Conservation (phyloP, 495 filamentous ascomycete genomes). For the Halenospora varia region DNA sequence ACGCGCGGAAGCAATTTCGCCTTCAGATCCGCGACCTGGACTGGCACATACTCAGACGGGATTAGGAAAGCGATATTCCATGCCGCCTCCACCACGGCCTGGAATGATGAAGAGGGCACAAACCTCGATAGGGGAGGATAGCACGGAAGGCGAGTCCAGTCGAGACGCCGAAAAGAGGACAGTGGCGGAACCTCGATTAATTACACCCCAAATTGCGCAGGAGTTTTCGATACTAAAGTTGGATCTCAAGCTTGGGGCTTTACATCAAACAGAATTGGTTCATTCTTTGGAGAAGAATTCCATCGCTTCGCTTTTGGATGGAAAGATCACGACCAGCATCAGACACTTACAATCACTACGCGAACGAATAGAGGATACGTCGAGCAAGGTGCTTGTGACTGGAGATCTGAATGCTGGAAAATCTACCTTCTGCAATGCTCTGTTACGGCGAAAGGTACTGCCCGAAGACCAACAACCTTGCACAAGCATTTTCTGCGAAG, state of each 20-base stretch:
- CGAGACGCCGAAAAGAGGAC: slow-evolving; percentile 53
- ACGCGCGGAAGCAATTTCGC: slow-evolving; percentile 43
- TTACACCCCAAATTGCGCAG: slow-evolving; percentile 89
- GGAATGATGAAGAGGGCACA: slow-evolving; percentile 59
- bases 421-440: slow-evolving; percentile 96
- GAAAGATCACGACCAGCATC: slow-evolving; percentile 88
- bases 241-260: slow-evolving; percentile 81
- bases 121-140: slow-evolving; percentile 62
- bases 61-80: slow-evolving; percentile 31
- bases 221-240: slow-evolving; percentile 95
- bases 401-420: slow-evolving; percentile 97
- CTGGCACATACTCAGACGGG: slow-evolving; percentile 49
- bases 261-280: slow-evolving; percentile 86
- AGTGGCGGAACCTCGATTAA: slow-evolving; percentile 61
- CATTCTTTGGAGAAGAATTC: slow-evolving; percentile 94
- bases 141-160: slow-evolving; percentile 64
- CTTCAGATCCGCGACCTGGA: slow-evolving; percentile 39
- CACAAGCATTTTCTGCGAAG: slow-evolving; percentile 97
- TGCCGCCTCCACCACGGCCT: slow-evolving; percentile 40
- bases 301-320: slow-evolving; percentile 84
- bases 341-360: slow-evolving; percentile 82
- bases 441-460: slow-evolving; percentile 85
- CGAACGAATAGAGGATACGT: slow-evolving; percentile 94
- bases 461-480: slow-evolving; percentile 99
- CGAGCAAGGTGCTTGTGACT: slow-evolving; percentile 96